Percentiles rank a stretch among this genome's conserved stretches.
Evolutionary conservation across 208 protist species (phyloP).

Genomic region (Endotrypanum monterogeii): DNA sequence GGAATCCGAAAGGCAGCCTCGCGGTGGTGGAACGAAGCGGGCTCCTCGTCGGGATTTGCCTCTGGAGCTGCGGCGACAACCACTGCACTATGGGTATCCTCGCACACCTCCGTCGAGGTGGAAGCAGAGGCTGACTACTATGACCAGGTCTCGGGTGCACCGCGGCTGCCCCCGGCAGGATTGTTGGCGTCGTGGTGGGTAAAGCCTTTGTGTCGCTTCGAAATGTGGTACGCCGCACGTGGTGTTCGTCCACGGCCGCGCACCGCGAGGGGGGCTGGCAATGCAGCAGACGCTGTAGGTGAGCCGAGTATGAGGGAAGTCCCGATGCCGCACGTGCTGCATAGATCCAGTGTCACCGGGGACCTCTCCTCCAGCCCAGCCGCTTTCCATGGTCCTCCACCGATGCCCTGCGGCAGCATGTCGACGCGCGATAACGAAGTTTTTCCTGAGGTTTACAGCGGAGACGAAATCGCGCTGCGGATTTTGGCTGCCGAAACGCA

Average conservation of each 20-base stretch:
- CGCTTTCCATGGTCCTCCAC: background rate
- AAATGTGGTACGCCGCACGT: constrained; percentile 19
- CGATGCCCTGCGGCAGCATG: background rate
- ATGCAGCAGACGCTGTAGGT: background rate
- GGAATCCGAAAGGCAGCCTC: constrained; percentile 16
- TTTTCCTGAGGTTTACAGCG: background rate
- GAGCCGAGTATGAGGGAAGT: background rate
- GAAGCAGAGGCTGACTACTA: constrained; percentile 74
- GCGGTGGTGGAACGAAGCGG: constrained; percentile 23
- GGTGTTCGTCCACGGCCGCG: constrained; percentile 3
- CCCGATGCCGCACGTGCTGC: background rate
- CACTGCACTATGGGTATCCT: constrained; percentile 9
- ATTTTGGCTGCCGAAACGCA: constrained; percentile 14
- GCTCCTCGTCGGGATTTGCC: background rate
- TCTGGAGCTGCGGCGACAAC: background rate
- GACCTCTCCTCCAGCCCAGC: background rate
- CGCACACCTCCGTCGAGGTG: constrained; percentile 25
- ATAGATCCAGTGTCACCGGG: background rate
- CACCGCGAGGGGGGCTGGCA: background rate
- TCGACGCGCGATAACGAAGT: background rate
- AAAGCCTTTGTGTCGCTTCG: constrained; percentile 34
- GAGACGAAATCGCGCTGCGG: constrained; percentile 18
- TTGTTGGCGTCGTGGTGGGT: constrained; percentile 55
- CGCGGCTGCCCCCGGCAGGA: constrained; percentile 24
- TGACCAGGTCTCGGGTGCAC: constrained; percentile 39